A percentile compares a stretch with the other conserved stretches of the same genome.
These are phyloP conservation scores for Inonotus obliquus DNA, from an alignment of 1,284 basidiomycete genomes.

Conservation along the genomic window DNA sequence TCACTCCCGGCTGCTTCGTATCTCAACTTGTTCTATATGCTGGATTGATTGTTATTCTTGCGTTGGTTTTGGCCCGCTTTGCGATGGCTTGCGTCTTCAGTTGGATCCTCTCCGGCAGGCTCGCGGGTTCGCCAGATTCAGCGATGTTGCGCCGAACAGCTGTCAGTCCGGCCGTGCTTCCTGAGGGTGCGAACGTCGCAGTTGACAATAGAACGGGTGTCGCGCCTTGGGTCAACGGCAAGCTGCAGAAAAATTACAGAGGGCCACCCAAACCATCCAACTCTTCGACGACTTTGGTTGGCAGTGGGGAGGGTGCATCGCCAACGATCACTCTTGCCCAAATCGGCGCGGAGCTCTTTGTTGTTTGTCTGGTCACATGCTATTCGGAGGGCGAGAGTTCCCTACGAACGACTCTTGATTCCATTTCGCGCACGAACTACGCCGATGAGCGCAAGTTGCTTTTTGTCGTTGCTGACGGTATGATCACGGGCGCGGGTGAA, in stretches of 20 bases:
- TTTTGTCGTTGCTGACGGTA: conserved; percentile 96
- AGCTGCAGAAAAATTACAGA: conserved; percentile 45
- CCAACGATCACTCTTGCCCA: conserved; percentile 79
- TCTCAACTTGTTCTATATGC: conserved; percentile 88
- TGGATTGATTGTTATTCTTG: conserved; percentile 88
- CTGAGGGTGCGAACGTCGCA: conserved; percentile 89
- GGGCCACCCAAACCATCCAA: conserved; percentile 40
- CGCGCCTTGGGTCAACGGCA: conserved; percentile 83
- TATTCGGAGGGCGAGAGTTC: conserved; percentile 97
- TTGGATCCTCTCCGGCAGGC: conserved; percentile 86
- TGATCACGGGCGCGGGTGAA: conserved; percentile 98
- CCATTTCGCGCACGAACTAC: conserved; percentile 87
- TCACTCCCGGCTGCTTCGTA: conserved; percentile 94
- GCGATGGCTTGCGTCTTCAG: conserved; percentile 95
- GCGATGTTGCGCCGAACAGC: conserved; percentile 69
- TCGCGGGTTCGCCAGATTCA: conserved; percentile 69
- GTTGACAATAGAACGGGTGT: conserved; percentile 86
- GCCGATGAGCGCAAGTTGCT: conserved; percentile 89
- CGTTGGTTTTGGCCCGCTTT: conserved; percentile 88
- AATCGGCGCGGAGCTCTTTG: conserved; percentile 92
- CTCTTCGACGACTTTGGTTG: conserved; percentile 49
- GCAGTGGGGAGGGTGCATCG: conserved; percentile 36
- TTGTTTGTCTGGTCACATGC: conserved; percentile 93
- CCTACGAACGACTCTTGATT: conserved; percentile 87
- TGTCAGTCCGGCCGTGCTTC: conserved; percentile 92